Evolutionary conservation across 1,284 basidiomycete genomes (phyloP).

Genomic region (Inonotus hispidus): DNA sequence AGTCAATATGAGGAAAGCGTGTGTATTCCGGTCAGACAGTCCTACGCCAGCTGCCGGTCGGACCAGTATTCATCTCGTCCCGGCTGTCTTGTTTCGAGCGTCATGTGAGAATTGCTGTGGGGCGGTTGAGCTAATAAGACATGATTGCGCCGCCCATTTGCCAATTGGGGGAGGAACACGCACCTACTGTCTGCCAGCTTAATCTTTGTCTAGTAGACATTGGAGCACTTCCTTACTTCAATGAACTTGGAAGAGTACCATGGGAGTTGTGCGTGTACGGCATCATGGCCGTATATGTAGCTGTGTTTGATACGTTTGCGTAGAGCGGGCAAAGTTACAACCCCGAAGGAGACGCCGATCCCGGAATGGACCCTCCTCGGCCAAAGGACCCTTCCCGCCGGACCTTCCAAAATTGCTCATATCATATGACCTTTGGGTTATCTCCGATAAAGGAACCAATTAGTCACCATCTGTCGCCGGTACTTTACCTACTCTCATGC

Average conservation of each 20-base stretch:
- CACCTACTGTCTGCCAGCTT: too few species aligned
- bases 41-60: not conserved
- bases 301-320: too few species aligned
- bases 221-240: too few species aligned
- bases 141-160: too few species aligned
- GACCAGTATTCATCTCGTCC: not conserved
- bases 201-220: too few species aligned
- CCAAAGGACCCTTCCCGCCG: not conserved
- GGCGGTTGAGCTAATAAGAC: too few species aligned
- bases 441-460: not conserved
- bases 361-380: not conserved
- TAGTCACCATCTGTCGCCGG: not conserved
- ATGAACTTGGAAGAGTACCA: too few species aligned
- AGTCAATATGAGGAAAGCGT: not conserved
- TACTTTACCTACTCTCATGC: conserved; percentile 24
- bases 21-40: not conserved
- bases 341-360: not conserved
- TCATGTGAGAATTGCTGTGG: too few species aligned
- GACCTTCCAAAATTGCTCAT: not conserved
- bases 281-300: too few species aligned
- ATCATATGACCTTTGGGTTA: not conserved
- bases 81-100: not conserved
- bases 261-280: too few species aligned
- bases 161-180: not conserved
- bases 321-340: not conserved